Conservation (phyloP, 1,139 yeast species). For the Taphrina betulina region DNA sequence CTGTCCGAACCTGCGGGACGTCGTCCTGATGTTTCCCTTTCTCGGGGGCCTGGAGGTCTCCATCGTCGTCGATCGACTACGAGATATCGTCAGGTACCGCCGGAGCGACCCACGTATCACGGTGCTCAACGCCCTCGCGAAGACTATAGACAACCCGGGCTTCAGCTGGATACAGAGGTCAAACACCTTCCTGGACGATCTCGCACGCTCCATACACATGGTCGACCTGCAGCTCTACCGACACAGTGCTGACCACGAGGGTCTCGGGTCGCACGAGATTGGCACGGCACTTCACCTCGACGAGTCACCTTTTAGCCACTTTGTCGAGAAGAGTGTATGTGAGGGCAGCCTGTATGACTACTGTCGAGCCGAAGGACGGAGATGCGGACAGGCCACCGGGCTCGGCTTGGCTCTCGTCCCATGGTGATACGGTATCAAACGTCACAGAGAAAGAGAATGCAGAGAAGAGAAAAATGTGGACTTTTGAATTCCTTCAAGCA, state of each 20-base stretch:
- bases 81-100: neutral
- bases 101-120: neutral
- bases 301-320: neutral
- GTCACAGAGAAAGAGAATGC: no score
- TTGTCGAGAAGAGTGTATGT: neutral
- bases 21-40: neutral
- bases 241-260: neutral
- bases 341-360: neutral
- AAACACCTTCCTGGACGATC: neutral
- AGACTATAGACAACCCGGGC: constrained; percentile 3
- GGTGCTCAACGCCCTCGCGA: constrained; percentile 1
- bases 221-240: neutral
- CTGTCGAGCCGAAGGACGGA: neutral
- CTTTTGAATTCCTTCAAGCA: no score
- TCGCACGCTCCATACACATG: neutral
- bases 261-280: no score
- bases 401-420: neutral
- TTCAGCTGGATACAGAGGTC: constrained; percentile 2
- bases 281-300: neutral
- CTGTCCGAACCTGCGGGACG: neutral
- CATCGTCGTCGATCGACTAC: neutral
- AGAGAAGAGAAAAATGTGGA: no score
- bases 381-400: neutral
- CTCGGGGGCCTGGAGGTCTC: neutral
- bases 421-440: neutral